Conservation (phyloP, 495 filamentous ascomycete genomes). For the Lophium mytilinum region DNA sequence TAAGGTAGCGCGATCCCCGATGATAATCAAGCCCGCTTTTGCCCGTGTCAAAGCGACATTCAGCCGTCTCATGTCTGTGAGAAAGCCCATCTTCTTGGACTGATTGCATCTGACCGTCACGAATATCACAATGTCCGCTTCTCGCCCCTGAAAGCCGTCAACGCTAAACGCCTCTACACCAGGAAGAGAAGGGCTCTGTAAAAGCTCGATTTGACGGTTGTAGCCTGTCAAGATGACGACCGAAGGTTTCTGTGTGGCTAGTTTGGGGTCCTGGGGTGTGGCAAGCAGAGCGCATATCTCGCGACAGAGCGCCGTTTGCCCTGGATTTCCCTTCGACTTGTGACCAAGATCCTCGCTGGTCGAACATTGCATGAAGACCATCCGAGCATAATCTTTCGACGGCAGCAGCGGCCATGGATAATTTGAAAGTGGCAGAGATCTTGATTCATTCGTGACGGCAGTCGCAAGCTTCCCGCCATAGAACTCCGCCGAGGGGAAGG, state of each 20-base stretch:
- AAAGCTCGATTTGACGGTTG: slow-evolving; percentile 35
- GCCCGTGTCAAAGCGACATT: slow-evolving; percentile 47
- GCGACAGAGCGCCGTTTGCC: slow-evolving; percentile 34
- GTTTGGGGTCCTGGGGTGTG: not conserved
- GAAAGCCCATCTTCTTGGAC: slow-evolving; percentile 41
- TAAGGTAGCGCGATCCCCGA: slow-evolving; percentile 39
- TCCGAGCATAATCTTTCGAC: slow-evolving; percentile 19
- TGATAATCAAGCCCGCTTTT: slow-evolving; percentile 37
- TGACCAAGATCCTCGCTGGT: slow-evolving; percentile 35
- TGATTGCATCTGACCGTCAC: slow-evolving; percentile 43
- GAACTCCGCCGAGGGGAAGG: slow-evolving; percentile 42
- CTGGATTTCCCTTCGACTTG: slow-evolving; percentile 41
- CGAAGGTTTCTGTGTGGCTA: slow-evolving; percentile 8
- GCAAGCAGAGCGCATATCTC: slow-evolving; percentile 32
- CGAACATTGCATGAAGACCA: slow-evolving; percentile 39
- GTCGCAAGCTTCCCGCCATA: slow-evolving; percentile 40
- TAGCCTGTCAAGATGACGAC: slow-evolving; percentile 45
- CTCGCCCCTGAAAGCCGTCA: slow-evolving; percentile 45
- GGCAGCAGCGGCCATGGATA: slow-evolving; percentile 30
- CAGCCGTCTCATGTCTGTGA: slow-evolving; percentile 43
- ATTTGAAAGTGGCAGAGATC: slow-evolving; percentile 26
- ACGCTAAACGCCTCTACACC: slow-evolving; percentile 38
- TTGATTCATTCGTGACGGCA: slow-evolving; percentile 24
- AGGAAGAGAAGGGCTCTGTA: slow-evolving; percentile 27
- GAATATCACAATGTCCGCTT: slow-evolving; percentile 46